Conservation (phyloP, 2,329 filamentous ascomycete genomes). For the Aureobasidium subglaciale region DNA sequence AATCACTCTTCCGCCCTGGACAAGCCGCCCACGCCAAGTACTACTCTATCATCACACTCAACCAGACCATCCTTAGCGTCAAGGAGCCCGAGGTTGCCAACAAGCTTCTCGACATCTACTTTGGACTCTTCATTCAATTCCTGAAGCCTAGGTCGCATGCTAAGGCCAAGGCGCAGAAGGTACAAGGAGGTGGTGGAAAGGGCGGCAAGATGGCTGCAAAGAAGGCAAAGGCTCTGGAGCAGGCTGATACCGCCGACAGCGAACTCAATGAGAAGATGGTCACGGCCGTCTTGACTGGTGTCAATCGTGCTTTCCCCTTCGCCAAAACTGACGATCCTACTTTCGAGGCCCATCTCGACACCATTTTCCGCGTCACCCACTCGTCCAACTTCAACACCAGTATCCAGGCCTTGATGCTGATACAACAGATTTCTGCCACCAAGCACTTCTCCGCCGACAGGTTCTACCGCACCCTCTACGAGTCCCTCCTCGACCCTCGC, state of each 20-base stretch:
- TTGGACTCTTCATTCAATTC: constrained; percentile 75
- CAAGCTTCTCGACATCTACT: constrained; percentile 82
- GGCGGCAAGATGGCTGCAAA: constrained; percentile 47
- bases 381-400: constrained; percentile 99
- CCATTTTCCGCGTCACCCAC: constrained; percentile 90
- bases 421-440: constrained; percentile 79
- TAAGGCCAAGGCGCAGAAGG: constrained; percentile 28
- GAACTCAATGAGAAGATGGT: constrained; percentile 86
- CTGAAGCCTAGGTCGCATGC: constrained; percentile 55
- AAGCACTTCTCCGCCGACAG: constrained; percentile 79
- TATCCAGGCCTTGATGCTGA: constrained; percentile 88
- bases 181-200: constrained; percentile 49
- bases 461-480: constrained; percentile 93
- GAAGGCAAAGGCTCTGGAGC: constrained; percentile 35
- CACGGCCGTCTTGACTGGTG: constrained; percentile 83
- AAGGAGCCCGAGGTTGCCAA: constrained; percentile 78
- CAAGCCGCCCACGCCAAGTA: constrained; percentile 88
- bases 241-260: constrained; percentile 34
- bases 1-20: constrained; percentile 77
- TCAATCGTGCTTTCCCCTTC: constrained; percentile 94
- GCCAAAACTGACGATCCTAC: constrained; percentile 71
- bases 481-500: constrained; percentile 85
- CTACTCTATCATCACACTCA: constrained; percentile 92
- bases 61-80: constrained; percentile 85
- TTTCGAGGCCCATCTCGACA: constrained; percentile 83